Evolutionary conservation across 176 grass and related monocot species (phyloP).

Genomic region (Juncus inflexus): DNA sequence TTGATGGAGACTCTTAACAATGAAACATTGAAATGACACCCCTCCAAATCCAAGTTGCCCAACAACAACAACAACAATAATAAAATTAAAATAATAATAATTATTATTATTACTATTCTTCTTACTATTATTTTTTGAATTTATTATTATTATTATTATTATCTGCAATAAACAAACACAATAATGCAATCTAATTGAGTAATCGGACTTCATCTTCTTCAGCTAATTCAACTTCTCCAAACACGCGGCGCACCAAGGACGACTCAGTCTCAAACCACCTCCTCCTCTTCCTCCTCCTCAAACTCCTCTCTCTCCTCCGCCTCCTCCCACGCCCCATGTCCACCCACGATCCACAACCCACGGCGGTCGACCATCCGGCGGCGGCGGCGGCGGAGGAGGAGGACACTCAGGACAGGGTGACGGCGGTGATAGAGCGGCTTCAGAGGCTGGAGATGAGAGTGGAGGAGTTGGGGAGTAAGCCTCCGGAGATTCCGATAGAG

Average conservation of each 20-base stretch:
- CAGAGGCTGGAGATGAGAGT: slow-evolving; percentile 65
- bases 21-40: too few relatives aligned
- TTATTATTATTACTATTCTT: too few relatives aligned
- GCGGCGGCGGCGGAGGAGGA: slow-evolving; percentile 31
- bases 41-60: too few relatives aligned
- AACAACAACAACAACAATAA: too few relatives aligned
- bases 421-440: slow-evolving; percentile 58
- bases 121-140: too few relatives aligned
- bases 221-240: not conserved
- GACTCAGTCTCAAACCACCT: not conserved
- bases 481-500: slow-evolving; percentile 58
- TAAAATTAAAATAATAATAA: too few relatives aligned
- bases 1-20: too few relatives aligned
- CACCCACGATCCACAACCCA: slow-evolving; percentile 19
- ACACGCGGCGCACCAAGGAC: not conserved
- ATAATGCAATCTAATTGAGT: too few relatives aligned
- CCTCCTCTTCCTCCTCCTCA: slow-evolving; percentile 42
- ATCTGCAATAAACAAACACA: too few relatives aligned
- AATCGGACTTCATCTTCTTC: too few relatives aligned
- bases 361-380: slow-evolving; percentile 33
- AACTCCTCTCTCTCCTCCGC: slow-evolving; percentile 45
- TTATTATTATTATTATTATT: too few relatives aligned
- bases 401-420: slow-evolving; percentile 35
- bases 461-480: slow-evolving; percentile 51
- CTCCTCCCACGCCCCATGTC: slow-evolving; percentile 20